A percentile compares a stretch with the other conserved stretches of the same genome.
Conservation (phyloP, 225 moss, liverwort and hornwort genomes). For the Straminergon stramineum region DNA sequence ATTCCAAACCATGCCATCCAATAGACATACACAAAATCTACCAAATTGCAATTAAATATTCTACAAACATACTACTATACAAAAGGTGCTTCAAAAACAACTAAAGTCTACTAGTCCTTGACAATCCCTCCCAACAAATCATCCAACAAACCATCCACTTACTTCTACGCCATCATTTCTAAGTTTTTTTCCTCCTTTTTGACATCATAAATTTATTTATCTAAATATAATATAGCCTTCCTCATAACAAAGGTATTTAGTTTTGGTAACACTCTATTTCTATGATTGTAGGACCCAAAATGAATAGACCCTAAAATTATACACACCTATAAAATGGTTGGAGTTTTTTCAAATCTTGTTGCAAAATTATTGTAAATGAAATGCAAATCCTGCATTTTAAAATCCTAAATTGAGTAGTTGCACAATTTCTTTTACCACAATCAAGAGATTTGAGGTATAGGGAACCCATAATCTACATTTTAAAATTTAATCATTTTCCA, state of each 20-base stretch:
- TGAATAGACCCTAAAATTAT: background rate
- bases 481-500: no score
- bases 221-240: background rate
- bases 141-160: background rate
- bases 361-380: rapidly evolving
- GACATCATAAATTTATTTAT: background rate
- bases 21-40: no score
- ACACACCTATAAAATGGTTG: background rate
- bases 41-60: background rate
- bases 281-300: background rate
- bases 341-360: background rate
- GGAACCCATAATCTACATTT: background rate
- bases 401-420: background rate
- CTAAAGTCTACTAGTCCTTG: background rate
- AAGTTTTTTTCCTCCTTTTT: background rate
- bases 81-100: background rate
- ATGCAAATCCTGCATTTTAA: background rate
- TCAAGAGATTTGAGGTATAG: background rate
- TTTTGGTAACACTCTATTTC: background rate
- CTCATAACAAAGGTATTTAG: background rate
- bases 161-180: background rate
- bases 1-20: no score
- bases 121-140: background rate
- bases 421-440: no score
- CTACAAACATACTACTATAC: background rate